Conservation (phyloP, 441 rosid species). For the Gossypium gossypioides region DNA sequence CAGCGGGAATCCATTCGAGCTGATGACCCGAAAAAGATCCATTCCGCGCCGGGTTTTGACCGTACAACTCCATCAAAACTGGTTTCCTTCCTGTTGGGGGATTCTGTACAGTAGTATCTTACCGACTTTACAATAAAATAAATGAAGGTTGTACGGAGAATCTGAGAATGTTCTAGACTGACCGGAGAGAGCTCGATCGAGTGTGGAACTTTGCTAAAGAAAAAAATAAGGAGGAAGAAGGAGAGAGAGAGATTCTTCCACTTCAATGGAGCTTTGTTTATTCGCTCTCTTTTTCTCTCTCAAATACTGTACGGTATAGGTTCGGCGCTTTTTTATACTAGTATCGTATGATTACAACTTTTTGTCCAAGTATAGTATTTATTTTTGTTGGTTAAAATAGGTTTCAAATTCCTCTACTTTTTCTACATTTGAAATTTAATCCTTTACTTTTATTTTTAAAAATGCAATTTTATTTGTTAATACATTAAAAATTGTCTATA, state of each 20-base stretch:
- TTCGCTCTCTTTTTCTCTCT: slow-evolving; percentile 20
- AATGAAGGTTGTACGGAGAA: not conserved
- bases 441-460: too few species aligned
- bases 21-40: slow-evolving; percentile 47
- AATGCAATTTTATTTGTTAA: too few species aligned
- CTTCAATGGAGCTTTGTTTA: slow-evolving; percentile 18
- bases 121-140: slow-evolving; percentile 12
- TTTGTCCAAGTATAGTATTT: too few species aligned
- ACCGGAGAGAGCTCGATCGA: slow-evolving; percentile 22
- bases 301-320: slow-evolving; percentile 32
- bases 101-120: slow-evolving; percentile 34
- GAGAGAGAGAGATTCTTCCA: slow-evolving; percentile 11
- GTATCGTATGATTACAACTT: too few species aligned
- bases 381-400: too few species aligned
- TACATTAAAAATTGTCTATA: too few species aligned
- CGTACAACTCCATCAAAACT: slow-evolving; percentile 55
- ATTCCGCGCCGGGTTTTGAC: slow-evolving; percentile 39
- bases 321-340: not conserved
- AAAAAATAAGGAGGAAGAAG: not conserved
- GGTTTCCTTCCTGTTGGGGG: not conserved
- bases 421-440: too few species aligned
- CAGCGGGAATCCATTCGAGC: slow-evolving; percentile 46
- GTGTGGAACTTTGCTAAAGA: slow-evolving; percentile 4
- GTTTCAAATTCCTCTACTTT: too few species aligned
- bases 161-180: slow-evolving; percentile 16